Base-by-base conservation (phyloP, 169 alveolate species). In the Plasmodium fragile region DNA sequence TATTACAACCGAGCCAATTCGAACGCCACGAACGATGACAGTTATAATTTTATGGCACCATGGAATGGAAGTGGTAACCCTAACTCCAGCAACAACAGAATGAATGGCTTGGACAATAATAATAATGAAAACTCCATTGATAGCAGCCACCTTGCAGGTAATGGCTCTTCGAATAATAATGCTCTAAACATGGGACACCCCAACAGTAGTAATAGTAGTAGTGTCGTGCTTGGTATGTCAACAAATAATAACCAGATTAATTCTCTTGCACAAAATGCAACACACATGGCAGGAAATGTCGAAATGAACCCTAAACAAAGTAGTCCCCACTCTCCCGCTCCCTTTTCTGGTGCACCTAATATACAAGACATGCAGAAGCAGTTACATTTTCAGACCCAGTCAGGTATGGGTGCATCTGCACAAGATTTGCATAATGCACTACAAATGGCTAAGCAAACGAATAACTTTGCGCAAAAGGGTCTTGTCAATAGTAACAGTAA, bases 261-360 rank as follows among this genome's bases (percentile, higher is more conserved):
- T 85, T 52, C 85, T 32, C 65, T 69, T 30, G 43, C 39, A 34
- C 78, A 73, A 34, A 84, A 65, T 84, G 70, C 77, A 72, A 84
- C 75, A 18, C 28, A 73, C 73, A 11, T 84, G 59, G 18, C 93
- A 10, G 79, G 34, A 4, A 84, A 43, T 10, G 3, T 84, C 2
- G 93, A 84, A 49, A 84, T 84, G 39, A 84, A 84, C 25, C 79
- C 78, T 8, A 84, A 84, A 65, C 59, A 73, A 36, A 18, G 36
- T 39, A 5, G 80, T 18, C 49, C 73, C 71, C 30, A 65, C 10
- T n/a, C 75, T 25, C 25, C 92, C 2, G 18, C 92, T 22, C 77
- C 41, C 32, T 84, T 49, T 73, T 53, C 78, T 49, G 59, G 39
- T 2, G 52, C 78, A 16, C 30, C 75, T 52, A 84, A 52, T 30